These are phyloP conservation scores for Neurospora sp. DNA, from an alignment of 495 filamentous ascomycete genomes.

Conservation along the genomic window DNA sequence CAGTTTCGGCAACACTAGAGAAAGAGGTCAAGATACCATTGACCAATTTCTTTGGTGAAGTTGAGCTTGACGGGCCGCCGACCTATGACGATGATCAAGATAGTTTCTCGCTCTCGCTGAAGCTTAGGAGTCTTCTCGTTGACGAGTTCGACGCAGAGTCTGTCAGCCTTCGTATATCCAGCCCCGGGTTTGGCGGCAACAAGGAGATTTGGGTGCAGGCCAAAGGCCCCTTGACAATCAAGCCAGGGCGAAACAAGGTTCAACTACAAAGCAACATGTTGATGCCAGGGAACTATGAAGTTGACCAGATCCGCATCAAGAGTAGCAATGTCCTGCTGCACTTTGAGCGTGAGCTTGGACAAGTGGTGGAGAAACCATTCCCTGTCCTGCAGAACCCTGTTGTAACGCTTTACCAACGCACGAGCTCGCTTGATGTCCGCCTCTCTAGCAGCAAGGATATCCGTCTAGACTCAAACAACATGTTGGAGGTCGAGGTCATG, in stretches of 20 bases:
- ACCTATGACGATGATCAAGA: constrained; percentile 63
- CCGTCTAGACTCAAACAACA: constrained; percentile 66
- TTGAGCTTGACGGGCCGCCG: constrained; percentile 60
- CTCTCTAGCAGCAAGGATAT: constrained; percentile 44
- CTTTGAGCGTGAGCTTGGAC: constrained; percentile 42
- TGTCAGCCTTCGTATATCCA: constrained; percentile 55
- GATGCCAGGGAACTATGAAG: constrained; percentile 64
- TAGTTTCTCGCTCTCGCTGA: constrained; percentile 64
- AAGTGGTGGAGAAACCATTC: constrained; percentile 32
- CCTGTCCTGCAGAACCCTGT: constrained; percentile 30
- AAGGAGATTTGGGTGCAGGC: constrained; percentile 57
- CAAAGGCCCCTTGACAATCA: constrained; percentile 33
- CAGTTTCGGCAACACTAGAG: constrained; percentile 49
- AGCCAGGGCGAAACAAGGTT: constrained; percentile 44
- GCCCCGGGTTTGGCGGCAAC: constrained; percentile 31
- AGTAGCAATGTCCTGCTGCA: constrained; percentile 60
- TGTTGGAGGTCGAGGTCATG: constrained; percentile 60
- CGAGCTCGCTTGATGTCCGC: constrained; percentile 38
- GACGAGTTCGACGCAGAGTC: constrained; percentile 59
- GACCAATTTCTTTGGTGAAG: constrained; percentile 59
- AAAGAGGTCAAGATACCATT: constrained; percentile 59
- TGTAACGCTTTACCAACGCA: constrained; percentile 37
- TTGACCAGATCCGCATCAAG: constrained; percentile 61
- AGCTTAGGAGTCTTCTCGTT: constrained; percentile 60
- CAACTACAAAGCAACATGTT: constrained; percentile 45